Percentiles rank a stretch among this genome's conserved stretches.
Evolutionary conservation across 2,329 filamentous ascomycete genomes (phyloP).

Genomic region (Cordyceps cateniannulata): DNA sequence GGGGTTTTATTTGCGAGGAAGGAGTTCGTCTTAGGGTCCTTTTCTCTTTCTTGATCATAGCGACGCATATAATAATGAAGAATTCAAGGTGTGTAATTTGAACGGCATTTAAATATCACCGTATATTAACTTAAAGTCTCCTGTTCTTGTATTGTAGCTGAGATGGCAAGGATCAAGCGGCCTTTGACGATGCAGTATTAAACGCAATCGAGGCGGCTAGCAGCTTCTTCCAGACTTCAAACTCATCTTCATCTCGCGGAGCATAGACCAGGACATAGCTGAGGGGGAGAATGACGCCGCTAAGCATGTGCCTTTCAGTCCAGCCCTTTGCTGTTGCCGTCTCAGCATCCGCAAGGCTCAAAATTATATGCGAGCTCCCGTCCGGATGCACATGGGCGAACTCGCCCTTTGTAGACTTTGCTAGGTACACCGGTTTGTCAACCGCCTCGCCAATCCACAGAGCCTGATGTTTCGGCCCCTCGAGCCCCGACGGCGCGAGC

Average conservation of each 20-base stretch:
- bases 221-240: constrained; percentile 23
- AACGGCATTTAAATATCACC: no score
- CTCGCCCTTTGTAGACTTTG: constrained; percentile 21
- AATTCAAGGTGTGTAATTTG: no score
- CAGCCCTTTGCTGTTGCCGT: constrained; percentile 29
- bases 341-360: constrained; percentile 32
- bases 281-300: constrained; percentile 22
- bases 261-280: constrained; percentile 35
- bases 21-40: not conserved
- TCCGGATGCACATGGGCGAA: constrained; percentile 33
- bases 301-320: constrained; percentile 32
- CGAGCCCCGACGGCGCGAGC: constrained; percentile 5
- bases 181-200: constrained; percentile 11
- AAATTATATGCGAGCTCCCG: constrained; percentile 31
- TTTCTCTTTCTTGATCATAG: not conserved
- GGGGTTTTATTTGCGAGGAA: not conserved
- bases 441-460: constrained; percentile 4
- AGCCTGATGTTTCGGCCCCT: constrained; percentile 6
- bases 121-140: not conserved
- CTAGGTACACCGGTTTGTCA: constrained; percentile 11
- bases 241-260: constrained; percentile 30
- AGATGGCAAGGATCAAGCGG: not conserved
- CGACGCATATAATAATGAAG: not conserved
- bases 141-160: not conserved
- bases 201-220: constrained; percentile 13